Evolutionary conservation across 257 asterid species (phyloP).

Genomic region (Solanum gandarillasii): DNA sequence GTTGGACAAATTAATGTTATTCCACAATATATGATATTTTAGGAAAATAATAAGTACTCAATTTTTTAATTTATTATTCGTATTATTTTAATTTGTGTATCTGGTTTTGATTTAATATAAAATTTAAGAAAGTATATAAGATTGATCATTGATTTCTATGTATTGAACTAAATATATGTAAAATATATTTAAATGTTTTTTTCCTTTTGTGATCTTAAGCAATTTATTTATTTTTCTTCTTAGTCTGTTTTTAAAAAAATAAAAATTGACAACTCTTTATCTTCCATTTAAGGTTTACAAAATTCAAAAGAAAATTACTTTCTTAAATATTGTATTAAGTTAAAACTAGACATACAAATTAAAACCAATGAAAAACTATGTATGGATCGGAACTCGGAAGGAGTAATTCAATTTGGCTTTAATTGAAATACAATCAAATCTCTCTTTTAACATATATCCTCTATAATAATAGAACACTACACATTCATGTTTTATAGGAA

Average conservation of each 20-base stretch:
- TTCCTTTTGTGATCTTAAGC: neutral
- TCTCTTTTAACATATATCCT: neutral
- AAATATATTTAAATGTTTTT: neutral
- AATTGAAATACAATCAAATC: neutral
- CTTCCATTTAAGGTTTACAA: neutral
- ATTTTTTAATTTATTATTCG: neutral
- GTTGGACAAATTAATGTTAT: neutral
- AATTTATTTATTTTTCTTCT: too few species aligned
- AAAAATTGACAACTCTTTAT: neutral
- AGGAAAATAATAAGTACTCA: neutral
- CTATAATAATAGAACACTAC: neutral
- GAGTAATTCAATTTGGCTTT: neutral
- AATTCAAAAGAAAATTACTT: too few species aligned
- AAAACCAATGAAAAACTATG: fast-evolving
- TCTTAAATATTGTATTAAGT: neutral
- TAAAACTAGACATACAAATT: neutral
- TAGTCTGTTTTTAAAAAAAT: fast-evolving
- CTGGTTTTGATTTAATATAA: too few species aligned
- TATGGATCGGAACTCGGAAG: neutral
- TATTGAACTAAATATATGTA: neutral
- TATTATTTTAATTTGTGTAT: too few species aligned
- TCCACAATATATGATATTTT: neutral
- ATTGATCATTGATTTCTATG: neutral
- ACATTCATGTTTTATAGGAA: neutral
- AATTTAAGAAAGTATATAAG: too few species aligned